Percentiles rank a stretch among this genome's conserved stretches.
Evolutionary conservation across 2,329 filamentous ascomycete species (phyloP).

Genomic region (Pseudogymnoascus sp.): DNA sequence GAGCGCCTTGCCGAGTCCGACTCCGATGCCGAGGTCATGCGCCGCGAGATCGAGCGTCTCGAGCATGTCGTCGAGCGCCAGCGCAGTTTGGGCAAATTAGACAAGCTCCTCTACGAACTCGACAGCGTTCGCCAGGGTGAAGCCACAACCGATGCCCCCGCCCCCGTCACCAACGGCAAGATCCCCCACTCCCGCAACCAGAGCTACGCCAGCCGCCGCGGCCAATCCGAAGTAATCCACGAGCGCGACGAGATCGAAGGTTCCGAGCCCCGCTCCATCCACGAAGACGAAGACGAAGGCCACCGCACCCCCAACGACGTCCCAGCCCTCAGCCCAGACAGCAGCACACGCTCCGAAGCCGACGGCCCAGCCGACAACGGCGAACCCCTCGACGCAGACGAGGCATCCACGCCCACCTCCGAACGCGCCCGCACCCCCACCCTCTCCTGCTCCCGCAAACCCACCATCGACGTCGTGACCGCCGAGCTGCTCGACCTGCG

Average conservation of each 20-base stretch:
- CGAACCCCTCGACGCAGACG: constrained; percentile 31
- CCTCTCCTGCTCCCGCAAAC: neutral
- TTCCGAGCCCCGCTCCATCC: neutral
- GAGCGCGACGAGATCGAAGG: constrained; percentile 38
- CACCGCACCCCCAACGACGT: constrained; percentile 11
- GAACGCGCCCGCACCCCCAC: neutral
- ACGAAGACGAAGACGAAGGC: constrained; percentile 22
- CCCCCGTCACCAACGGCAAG: constrained; percentile 36
- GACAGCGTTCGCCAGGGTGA: constrained; percentile 60
- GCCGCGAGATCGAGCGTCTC: constrained; percentile 86
- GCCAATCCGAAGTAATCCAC: constrained; percentile 44
- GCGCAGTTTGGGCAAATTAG: constrained; percentile 86
- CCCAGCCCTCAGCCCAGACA: constrained; percentile 14
- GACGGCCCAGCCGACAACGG: constrained; percentile 29
- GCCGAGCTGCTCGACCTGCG: constrained; percentile 87
- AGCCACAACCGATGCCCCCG: constrained; percentile 19
- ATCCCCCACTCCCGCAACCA: constrained; percentile 47
- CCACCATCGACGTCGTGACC: constrained; percentile 61
- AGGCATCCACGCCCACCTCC: constrained; percentile 17
- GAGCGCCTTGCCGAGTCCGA: constrained; percentile 92
- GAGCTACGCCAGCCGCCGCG: constrained; percentile 45
- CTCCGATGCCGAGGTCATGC: constrained; percentile 93
- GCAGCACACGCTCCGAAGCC: constrained; percentile 19
- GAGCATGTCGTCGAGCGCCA: constrained; percentile 95
- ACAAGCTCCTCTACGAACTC: constrained; percentile 83